Evolutionary conservation across 176 grass and related monocot species (phyloP).

Genomic region (Ensete ventricosum): DNA sequence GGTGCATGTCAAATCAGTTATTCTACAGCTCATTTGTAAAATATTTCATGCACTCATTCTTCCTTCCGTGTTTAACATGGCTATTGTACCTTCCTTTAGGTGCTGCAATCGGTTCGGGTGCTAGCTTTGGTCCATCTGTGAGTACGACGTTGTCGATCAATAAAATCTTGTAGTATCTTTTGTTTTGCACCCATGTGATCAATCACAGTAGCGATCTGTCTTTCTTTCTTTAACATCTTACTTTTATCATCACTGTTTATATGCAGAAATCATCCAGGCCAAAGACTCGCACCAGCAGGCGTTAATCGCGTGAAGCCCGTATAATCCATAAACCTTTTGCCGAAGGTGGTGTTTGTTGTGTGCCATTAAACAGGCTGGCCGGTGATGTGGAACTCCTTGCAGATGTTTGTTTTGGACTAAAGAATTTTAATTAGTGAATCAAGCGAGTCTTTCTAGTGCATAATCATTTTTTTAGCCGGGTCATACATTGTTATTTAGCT

Average conservation of each 20-base stretch:
- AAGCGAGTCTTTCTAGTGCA: too few species aligned
- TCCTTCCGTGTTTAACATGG: background rate
- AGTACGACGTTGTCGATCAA: conserved; percentile 27
- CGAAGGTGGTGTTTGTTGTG: background rate
- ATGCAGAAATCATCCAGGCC: conserved; percentile 32
- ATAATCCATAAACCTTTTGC: background rate
- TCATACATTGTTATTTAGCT: too few species aligned
- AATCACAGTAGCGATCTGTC: background rate
- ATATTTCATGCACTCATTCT: background rate
- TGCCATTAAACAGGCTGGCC: too few species aligned
- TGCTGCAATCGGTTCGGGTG: conserved; percentile 61
- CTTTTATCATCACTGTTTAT: conserved; percentile 9
- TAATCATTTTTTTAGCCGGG: too few species aligned
- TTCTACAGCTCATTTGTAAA: background rate
- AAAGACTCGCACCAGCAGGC: conserved; percentile 16
- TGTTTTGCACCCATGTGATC: background rate
- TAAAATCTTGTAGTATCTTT: conserved; percentile 1
- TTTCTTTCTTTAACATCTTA: background rate
- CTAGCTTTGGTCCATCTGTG: conserved; percentile 82
- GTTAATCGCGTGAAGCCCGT: background rate
- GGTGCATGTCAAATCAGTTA: too few species aligned
- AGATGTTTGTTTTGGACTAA: too few species aligned
- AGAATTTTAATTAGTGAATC: too few species aligned
- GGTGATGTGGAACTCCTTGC: too few species aligned
- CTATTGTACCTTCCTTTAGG: conserved; percentile 30